A percentile compares a stretch with the other conserved stretches of the same genome.
phyloP scores from a whole-genome alignment of 495 filamentous ascomycete species.

The Lasiosphaeriaceae sp. region DNA sequence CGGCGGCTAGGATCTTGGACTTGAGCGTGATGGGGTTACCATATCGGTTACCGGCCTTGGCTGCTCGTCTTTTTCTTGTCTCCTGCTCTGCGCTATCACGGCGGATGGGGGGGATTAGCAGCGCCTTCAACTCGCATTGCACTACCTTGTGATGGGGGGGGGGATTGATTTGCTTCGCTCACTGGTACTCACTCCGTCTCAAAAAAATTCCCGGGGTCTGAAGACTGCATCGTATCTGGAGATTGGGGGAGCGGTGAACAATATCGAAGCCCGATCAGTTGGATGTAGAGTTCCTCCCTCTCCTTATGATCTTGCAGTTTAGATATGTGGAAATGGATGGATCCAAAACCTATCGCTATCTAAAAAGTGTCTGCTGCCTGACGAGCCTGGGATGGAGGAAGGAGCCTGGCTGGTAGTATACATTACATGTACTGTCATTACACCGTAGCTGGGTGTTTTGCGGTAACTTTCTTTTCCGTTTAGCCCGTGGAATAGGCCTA shows the following conservation, averaged over 20 bases:
- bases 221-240: conserved; percentile 28
- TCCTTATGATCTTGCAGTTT: not conserved
- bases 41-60: conserved; percentile 77
- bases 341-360: too few relatives aligned
- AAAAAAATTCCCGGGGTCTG: conserved; percentile 65
- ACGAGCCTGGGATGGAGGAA: too few relatives aligned
- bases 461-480: too few relatives aligned
- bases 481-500: too few relatives aligned
- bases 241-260: too few relatives aligned
- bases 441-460: too few relatives aligned
- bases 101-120: conserved; percentile 7
- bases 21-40: conserved; percentile 75
- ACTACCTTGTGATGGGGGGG: not conserved
- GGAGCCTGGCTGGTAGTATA: too few relatives aligned
- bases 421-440: too few relatives aligned
- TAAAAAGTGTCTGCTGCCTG: too few relatives aligned
- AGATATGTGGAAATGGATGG: too few relatives aligned
- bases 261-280: too few relatives aligned
- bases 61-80: conserved; percentile 64
- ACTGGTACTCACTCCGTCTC: conserved; percentile 76
- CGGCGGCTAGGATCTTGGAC: conserved; percentile 80
- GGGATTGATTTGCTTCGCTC: not conserved
- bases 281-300: not conserved
- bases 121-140: not conserved
- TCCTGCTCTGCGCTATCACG: conserved; percentile 63